Conservation (phyloP, 371 early-diverging fungal genomes). For the Mortierella sp. region DNA sequence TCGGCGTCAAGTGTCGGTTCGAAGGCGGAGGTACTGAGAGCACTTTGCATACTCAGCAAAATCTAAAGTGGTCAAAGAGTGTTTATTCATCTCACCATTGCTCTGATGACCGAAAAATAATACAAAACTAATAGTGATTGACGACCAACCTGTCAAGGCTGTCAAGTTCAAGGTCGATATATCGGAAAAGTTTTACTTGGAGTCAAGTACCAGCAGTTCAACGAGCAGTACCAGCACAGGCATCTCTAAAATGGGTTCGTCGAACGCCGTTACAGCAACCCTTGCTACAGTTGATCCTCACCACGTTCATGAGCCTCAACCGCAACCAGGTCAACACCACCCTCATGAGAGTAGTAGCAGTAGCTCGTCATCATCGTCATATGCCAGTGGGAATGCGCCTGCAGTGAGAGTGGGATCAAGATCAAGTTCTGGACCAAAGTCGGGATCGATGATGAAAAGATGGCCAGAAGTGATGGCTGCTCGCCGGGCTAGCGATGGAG, state of each 20-base stretch:
- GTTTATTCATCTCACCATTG: no score
- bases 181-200: conserved; percentile 27
- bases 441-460: background rate
- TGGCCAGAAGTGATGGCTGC: background rate
- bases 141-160: conserved; percentile 50
- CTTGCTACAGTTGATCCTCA: conserved; percentile 21
- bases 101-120: no score
- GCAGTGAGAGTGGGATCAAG: background rate
- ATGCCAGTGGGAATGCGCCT: background rate
- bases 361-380: conserved; percentile 17
- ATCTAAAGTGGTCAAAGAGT: no score
- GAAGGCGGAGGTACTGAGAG: conserved; percentile 51
- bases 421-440: background rate
- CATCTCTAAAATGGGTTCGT: conserved; percentile 11
- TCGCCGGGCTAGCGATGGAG: conserved; percentile 49
- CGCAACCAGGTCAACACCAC: no score
- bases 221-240: conserved; percentile 3
- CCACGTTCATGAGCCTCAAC: conserved; percentile 5
- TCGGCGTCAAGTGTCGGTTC: conserved; percentile 62
- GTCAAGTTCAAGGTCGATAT: conserved; percentile 69
- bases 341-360: conserved; percentile 1
- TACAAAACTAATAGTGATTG: conserved; percentile 24
- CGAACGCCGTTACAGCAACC: conserved; percentile 28
- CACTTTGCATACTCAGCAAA: no score
- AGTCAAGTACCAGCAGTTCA: background rate